Evolutionary conservation across 768 basidiomycete genomes (phyloP).

Genomic region (Leccinum sublutescens): DNA sequence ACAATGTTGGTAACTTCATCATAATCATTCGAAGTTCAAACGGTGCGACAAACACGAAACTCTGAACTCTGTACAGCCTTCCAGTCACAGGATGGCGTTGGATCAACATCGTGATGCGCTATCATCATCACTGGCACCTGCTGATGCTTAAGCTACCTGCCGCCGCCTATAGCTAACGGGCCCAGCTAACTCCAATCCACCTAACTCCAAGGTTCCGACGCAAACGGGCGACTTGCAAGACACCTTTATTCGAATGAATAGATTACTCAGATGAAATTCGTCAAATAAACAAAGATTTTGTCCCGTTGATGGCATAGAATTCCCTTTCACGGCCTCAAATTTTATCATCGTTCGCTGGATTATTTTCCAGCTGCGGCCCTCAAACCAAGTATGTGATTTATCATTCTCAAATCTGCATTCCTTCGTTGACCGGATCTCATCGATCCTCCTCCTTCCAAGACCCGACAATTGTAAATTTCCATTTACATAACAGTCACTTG

Average conservation of each 20-base stretch:
- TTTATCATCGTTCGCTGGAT: background rate
- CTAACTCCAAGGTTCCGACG: background rate
- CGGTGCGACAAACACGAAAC: background rate
- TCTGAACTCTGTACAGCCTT: background rate
- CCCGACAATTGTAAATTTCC: background rate
- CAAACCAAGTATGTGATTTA: background rate
- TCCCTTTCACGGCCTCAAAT: background rate
- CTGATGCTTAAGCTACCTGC: background rate
- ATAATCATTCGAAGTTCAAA: background rate
- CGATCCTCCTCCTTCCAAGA: background rate
- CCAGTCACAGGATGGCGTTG: background rate
- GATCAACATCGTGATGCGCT: background rate
- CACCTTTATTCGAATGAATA: background rate
- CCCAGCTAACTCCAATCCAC: background rate
- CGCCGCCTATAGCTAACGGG: background rate
- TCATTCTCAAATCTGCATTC: background rate
- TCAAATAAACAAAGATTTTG: background rate
- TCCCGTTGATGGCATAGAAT: background rate
- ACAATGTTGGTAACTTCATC: background rate
- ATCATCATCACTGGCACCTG: background rate
- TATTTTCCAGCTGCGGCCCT: background rate
- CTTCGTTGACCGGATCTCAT: conserved; percentile 1
- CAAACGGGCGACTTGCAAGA: background rate
- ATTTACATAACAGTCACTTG: background rate
- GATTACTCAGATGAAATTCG: background rate